Percentiles rank a stretch among this genome's conserved stretches.
These are phyloP conservation scores for Haplosporangium sp. DNA, from an alignment of 371 early-diverging fungal species.

Conservation along the genomic window DNA sequence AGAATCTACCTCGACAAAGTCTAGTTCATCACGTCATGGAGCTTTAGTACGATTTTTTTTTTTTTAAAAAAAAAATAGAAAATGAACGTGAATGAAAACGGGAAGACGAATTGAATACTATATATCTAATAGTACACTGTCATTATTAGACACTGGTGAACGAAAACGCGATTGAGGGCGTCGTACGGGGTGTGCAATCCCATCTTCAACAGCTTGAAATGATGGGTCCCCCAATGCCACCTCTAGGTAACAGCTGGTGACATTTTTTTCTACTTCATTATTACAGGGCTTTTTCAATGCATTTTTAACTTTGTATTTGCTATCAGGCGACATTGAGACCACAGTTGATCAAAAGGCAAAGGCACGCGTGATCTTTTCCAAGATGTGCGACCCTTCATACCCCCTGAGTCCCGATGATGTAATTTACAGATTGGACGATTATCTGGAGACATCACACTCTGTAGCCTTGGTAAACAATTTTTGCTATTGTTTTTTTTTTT, in stretches of 20 bases:
- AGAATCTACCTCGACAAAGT: neutral
- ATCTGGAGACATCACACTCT: conserved; percentile 11
- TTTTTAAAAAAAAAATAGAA: too few relatives aligned
- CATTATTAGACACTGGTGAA: conserved; percentile 14
- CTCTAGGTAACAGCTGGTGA: neutral
- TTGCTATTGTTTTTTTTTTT: neutral
- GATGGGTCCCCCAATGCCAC: neutral
- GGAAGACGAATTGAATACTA: neutral
- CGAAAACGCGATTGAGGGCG: conserved; percentile 22
- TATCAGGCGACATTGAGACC: neutral
- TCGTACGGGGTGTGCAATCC: conserved; percentile 5
- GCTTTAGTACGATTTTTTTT: conserved; percentile 1
- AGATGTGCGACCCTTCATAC: conserved; percentile 11
- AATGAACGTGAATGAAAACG: too few relatives aligned
- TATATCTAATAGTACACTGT: neutral
- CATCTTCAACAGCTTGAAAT: conserved; percentile 12
- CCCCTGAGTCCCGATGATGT: neutral
- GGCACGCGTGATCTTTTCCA: conserved; percentile 26
- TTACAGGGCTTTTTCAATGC: too few relatives aligned
- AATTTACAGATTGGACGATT: conserved; percentile 13
- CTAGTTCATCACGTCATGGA: neutral
- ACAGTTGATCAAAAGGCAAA: conserved; percentile 23
- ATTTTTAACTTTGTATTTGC: too few relatives aligned
- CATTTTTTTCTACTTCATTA: too few relatives aligned
- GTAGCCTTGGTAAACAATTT: conserved; percentile 25